Base-by-base conservation (phyloP, 2,329 filamentous ascomycete species). In the Hirsutella thompsonii region DNA sequence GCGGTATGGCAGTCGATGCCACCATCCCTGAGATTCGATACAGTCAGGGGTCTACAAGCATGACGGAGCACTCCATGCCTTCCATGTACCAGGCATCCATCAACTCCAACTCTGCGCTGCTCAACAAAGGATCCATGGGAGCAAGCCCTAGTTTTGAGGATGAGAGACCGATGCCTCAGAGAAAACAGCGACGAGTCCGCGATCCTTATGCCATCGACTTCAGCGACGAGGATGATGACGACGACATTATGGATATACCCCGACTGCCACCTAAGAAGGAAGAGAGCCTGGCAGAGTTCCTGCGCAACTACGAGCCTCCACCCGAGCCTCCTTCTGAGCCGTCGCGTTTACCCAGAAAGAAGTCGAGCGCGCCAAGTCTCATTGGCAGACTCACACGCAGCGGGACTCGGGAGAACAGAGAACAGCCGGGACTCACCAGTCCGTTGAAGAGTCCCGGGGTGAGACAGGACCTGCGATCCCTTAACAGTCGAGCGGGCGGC, bases 181-280 rank as follows among this genome's bases (percentile, higher is more conserved):
- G 83, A 41, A 94, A 84, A 54, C 84, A 81, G 36, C 76, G 81
- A 36, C 79, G 86, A 21, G 77, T 88, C 39, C 83, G 76, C 42
- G 92, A 98, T 53, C 92, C 90, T 0, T 96, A 96, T 49, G 86
- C 88, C n/a, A 86, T 96, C 47, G 89, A 95, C 54, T 68, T 79
- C 23, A 83, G 80, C 51, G 81, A 86, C 42, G 47, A 79, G 8
- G 72, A 79, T 2, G 67, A 56, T 4, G 53, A 75, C 16, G 71
- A 78, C 5, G 65, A 61, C 9, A 50, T 59, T 3, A 55, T 53
- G 19, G 46, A 76, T 23, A 52, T 59, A 30, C 50, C 64, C 54
- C 54, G 63, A 42, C 48, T 55, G 20, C 57, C 61, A 11, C 53
- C 52, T 4, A 67, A 67, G 46, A 63, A 70, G 46, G 76, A 83